Conservation (phyloP, 1,139 yeast genomes). For the Hemisphaericaspora xylofermentans region DNA sequence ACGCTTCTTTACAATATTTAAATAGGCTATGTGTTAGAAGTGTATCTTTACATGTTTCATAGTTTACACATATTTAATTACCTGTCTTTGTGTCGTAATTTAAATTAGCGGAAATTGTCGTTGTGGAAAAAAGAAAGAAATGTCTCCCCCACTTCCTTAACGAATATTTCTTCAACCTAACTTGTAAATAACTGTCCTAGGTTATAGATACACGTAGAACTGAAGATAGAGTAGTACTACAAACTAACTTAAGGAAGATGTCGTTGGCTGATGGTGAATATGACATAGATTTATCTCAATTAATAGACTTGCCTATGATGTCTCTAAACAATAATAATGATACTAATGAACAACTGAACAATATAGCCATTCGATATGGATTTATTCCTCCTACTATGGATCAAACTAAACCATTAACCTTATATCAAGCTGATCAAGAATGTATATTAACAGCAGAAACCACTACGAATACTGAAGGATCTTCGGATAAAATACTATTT, state of each 20-base stretch:
- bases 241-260: constrained; percentile 8
- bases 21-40: no score
- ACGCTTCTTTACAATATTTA: no score
- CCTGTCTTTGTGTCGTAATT: no score
- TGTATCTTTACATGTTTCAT: no score
- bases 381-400: constrained; percentile 47
- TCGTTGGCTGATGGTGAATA: constrained; percentile 44
- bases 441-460: constrained; percentile 33
- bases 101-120: no score
- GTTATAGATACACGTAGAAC: no score
- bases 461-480: not conserved
- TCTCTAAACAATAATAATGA: not conserved
- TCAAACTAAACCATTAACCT: constrained; percentile 30
- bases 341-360: constrained; percentile 2
- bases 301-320: constrained; percentile 7
- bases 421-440: constrained; percentile 37
- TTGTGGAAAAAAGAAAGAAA: no score
- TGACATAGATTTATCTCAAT: constrained; percentile 24
- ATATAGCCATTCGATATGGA: constrained; percentile 43
- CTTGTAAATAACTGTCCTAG: no score
- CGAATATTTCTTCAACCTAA: no score
- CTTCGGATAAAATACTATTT: constrained; percentile 30
- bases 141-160: no score
- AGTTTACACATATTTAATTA: no score
- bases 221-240: not conserved